These are phyloP conservation scores for Thuja plicata DNA, from an alignment of 83 land plant species.

Conservation along the genomic window DNA sequence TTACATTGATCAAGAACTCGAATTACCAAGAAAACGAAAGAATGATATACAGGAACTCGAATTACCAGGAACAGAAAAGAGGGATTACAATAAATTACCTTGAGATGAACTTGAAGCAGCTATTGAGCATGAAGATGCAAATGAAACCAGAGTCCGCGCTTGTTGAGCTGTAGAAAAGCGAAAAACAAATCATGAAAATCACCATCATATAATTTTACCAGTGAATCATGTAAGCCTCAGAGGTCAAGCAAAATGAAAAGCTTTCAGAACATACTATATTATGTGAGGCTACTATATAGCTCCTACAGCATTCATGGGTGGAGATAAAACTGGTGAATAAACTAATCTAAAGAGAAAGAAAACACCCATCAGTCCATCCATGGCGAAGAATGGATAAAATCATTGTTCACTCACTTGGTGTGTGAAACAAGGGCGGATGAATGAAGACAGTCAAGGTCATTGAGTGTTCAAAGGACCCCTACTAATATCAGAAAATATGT, in stretches of 20 bases:
- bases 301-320: background rate
- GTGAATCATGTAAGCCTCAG: background rate
- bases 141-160: background rate
- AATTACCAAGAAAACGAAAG: background rate
- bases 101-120: background rate
- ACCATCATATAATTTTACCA: background rate
- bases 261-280: background rate
- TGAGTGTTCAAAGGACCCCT: conserved; percentile 5
- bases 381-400: background rate
- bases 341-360: background rate
- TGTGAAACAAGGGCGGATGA: conserved; percentile 6
- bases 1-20: background rate
- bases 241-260: background rate
- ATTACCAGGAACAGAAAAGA: background rate
- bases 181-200: background rate
- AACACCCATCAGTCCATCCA: background rate
- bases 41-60: background rate
- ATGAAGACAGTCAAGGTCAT: conserved; percentile 9
- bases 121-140: background rate
- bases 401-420: conserved; percentile 3
- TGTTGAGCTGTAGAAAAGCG: background rate
- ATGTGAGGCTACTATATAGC: conserved; percentile 6
- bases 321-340: background rate
- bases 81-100: background rate
- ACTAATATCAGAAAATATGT: background rate